A percentile compares a stretch with the other conserved stretches of the same genome.
These are phyloP conservation scores for Phytopythium litorale DNA, from an alignment of 352 stramenopile species.

Conservation along the genomic window DNA sequence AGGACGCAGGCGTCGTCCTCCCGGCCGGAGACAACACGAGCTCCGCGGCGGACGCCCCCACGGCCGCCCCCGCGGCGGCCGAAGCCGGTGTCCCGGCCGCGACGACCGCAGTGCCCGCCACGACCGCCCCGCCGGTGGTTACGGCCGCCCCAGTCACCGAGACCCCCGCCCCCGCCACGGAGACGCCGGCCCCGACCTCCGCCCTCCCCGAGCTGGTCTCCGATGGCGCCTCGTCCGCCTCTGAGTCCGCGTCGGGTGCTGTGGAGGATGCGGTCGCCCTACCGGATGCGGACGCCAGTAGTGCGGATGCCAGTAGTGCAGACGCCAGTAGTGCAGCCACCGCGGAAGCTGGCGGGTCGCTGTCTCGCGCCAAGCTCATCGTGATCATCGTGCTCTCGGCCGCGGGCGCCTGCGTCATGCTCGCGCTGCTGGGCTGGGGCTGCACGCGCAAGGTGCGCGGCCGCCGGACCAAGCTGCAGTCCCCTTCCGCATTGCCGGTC, in stretches of 20 bases:
- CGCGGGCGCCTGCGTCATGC: slow-evolving; percentile 16
- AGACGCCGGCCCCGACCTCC: no score
- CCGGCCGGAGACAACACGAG: not conserved
- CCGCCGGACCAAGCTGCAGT: slow-evolving; percentile 1
- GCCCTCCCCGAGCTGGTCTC: no score
- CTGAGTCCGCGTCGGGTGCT: no score
- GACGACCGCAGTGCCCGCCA: not conserved
- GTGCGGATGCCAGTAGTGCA: not conserved
- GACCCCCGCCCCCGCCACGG: not conserved
- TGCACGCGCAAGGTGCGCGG: slow-evolving; percentile 12
- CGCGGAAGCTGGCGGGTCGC: not conserved
- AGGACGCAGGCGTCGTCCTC: not conserved
- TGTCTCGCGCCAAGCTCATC: slow-evolving; percentile 13
- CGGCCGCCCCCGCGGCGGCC: no score
- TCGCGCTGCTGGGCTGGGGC: slow-evolving; percentile 23
- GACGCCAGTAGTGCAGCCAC: not conserved
- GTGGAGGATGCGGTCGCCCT: no score
- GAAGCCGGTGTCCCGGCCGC: no score
- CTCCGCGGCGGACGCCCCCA: not conserved
- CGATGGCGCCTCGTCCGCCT: no score
- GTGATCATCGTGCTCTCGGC: slow-evolving; percentile 19
- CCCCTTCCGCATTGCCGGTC: not conserved
- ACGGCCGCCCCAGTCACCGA: not conserved
- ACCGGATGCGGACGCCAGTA: no score
- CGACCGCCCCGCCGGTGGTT: no score